Conservation (phyloP, 345 rosid species). For the Eutrema heterophyllum region DNA sequence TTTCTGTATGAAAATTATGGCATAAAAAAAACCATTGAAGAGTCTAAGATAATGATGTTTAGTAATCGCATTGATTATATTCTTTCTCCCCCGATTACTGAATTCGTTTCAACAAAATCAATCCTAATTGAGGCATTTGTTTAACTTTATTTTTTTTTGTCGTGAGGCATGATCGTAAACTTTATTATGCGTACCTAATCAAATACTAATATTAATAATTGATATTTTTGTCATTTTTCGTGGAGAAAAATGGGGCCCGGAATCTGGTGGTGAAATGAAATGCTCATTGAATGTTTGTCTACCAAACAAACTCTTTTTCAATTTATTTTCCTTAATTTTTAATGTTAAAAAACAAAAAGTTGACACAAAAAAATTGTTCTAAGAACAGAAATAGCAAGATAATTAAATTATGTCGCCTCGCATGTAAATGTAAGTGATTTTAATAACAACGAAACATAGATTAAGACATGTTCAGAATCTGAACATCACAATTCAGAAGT, state of each 20-base stretch:
- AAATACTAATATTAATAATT: neutral
- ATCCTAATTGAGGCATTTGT: neutral
- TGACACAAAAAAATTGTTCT: neutral
- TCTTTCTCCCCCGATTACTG: neutral
- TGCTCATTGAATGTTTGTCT: slow-evolving; percentile 31
- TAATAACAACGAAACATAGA: slow-evolving; percentile 9
- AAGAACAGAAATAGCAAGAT: neutral
- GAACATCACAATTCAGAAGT: slow-evolving; percentile 7
- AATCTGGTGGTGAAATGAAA: slow-evolving; percentile 25
- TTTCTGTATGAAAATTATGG: neutral
- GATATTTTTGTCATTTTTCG: neutral
- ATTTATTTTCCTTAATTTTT: neutral
- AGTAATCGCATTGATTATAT: neutral
- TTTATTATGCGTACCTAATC: neutral
- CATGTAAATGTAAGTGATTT: neutral
- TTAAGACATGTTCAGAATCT: slow-evolving; percentile 21
- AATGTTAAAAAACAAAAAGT: neutral
- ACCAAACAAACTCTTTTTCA: slow-evolving; percentile 31
- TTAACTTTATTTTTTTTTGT: neutral
- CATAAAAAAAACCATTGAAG: neutral
- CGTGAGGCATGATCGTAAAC: neutral
- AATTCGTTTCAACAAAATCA: neutral
- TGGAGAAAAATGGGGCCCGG: slow-evolving; percentile 23
- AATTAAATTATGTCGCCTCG: neutral
- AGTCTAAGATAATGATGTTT: neutral